A percentile compares a stretch with the other conserved stretches of the same genome.
Conservation (phyloP, 805 yeast genomes). For the Teunomyces barrocoloradensis region DNA sequence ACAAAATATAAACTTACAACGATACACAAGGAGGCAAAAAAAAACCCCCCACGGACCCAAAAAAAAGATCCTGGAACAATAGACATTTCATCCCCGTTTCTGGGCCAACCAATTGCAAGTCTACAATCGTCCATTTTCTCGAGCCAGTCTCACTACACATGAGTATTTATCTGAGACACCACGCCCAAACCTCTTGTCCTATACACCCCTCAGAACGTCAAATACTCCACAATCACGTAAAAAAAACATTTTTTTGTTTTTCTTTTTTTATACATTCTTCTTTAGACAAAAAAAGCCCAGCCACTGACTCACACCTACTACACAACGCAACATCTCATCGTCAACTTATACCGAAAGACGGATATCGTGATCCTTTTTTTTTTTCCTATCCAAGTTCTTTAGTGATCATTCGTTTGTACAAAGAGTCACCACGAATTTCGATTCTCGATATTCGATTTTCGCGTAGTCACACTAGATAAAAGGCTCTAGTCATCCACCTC, state of each 20-base stretch:
- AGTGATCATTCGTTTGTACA: background rate
- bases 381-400: background rate
- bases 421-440: slow-evolving; percentile 1
- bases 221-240: background rate
- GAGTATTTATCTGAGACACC: background rate
- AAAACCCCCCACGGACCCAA: background rate
- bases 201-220: background rate
- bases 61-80: background rate
- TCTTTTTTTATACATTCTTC: too few relatives aligned
- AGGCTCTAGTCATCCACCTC: slow-evolving; percentile 1
- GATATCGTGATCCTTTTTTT: background rate
- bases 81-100: background rate
- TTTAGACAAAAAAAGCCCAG: too few relatives aligned
- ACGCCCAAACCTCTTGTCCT: background rate
- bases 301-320: background rate
- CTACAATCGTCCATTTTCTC: too few relatives aligned
- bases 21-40: background rate
- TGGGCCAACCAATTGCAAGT: background rate
- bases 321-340: too few relatives aligned
- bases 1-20: background rate
- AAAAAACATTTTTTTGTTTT: too few relatives aligned
- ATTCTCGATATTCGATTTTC: background rate
- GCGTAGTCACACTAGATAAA: slow-evolving; percentile 5
- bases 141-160: background rate
- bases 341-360: too few relatives aligned